Conservation (phyloP, 805 yeast species). For the Allodekkera sacchari region DNA sequence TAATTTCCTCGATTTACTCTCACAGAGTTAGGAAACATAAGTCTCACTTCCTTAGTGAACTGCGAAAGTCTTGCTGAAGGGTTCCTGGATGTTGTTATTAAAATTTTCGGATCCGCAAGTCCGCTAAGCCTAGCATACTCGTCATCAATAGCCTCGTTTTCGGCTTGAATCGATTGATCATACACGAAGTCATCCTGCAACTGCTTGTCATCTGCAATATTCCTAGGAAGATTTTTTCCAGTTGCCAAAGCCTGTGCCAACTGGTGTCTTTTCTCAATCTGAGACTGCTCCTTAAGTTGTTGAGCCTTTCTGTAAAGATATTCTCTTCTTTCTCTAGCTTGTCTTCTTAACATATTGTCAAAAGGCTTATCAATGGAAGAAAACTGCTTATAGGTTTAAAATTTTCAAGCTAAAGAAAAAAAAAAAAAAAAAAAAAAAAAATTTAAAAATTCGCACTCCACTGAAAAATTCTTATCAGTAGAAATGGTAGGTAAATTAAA, state of each 20-base stretch:
- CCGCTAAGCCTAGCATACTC: slow-evolving; percentile 88
- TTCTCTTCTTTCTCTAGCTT: slow-evolving; percentile 94
- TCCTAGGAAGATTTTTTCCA: slow-evolving; percentile 86
- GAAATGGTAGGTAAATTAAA: too few relatives aligned
- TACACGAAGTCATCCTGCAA: slow-evolving; percentile 75
- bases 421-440: slow-evolving; percentile 1
- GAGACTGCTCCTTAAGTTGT: slow-evolving; percentile 81
- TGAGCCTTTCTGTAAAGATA: slow-evolving; percentile 83
- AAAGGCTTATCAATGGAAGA: background rate
- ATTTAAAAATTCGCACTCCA: background rate
- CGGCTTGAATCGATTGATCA: slow-evolving; percentile 65
- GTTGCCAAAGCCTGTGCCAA: slow-evolving; percentile 81
- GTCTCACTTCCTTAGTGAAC: slow-evolving; percentile 85
- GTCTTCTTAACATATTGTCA: slow-evolving; percentile 62
- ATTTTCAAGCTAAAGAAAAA: background rate
- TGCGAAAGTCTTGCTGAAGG: slow-evolving; percentile 82
- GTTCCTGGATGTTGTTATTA: slow-evolving; percentile 89
- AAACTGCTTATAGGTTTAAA: background rate
- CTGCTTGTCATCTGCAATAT: slow-evolving; percentile 77
- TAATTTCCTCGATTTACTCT: slow-evolving; percentile 91
- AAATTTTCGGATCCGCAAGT: slow-evolving; percentile 78
- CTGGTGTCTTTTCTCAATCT: slow-evolving; percentile 79
- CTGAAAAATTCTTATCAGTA: background rate
- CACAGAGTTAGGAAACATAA: slow-evolving; percentile 83
- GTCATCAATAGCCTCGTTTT: slow-evolving; percentile 56